Evolutionary conservation across 306 rosid species (phyloP), one percentile per base, ranked within the genome.

Genomic region (Aeschynomene evenia): DNA sequence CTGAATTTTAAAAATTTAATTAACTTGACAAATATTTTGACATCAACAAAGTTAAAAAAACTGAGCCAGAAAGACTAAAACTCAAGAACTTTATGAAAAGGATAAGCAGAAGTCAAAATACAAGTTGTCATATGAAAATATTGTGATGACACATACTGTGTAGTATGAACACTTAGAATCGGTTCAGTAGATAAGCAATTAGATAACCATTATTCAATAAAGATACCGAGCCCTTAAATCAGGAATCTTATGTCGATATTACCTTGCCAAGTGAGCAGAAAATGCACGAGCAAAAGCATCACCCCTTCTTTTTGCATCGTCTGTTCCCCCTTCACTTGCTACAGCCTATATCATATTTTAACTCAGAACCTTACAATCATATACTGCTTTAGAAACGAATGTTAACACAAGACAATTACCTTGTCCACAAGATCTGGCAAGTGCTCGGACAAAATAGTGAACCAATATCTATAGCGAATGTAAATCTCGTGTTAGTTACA

Each of bases 321-420:
- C 97, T 9, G 96, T 91, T 72, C 97, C 91, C 75, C 97, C 99
- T 87, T 95, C 99, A 73, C 99, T 91, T 70, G 99, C 99, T 68
- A 91, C 97, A 21, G 99, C 99, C 99, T 95, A 70, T 95, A 70
- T 50, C 82, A 89, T 53, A 65, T 34, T 64, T 67, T 66, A 76
- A 53, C 33, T 5, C 11, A 15, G 77, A 67, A 39, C 36, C 56
- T 80, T 70, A 76, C 77, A 48, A 64, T 77, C 77, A 74, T 21
- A 74, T 24, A 57, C 57, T 33, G 59, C 15, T 45, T 57, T 16
- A 75, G 57, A 40, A 18, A 40, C 50, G 18, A 56, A 11, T 31
- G 37, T 52, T 21, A 15, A 20, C 37, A 54, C 53, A 57, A 67
- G 18, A 31, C 53, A 29, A 84, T 79, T 77, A 87, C 99, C 97